Conservation (phyloP, 2,329 filamentous ascomycete species). For the Didymellaceae sp. region DNA sequence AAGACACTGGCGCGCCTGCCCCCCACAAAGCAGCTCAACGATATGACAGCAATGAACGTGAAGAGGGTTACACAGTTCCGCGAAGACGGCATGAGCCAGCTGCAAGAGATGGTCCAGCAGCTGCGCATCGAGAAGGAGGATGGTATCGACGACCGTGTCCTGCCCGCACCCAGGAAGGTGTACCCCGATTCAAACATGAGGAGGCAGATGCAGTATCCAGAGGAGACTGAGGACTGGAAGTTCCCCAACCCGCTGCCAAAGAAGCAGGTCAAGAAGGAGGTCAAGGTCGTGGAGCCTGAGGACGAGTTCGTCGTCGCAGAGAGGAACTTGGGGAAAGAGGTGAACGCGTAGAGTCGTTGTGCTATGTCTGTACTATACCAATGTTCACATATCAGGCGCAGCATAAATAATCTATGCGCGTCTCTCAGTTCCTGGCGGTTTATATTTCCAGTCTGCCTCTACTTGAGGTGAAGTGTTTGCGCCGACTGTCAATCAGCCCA, state of each 20-base stretch:
- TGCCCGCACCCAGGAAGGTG: conserved; percentile 40
- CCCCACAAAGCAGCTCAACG: conserved; percentile 64
- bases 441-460: no score
- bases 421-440: not conserved
- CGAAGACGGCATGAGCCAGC: conserved; percentile 66
- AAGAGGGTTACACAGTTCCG: conserved; percentile 82
- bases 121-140: conserved; percentile 35
- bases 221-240: conserved; percentile 32
- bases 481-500: not conserved
- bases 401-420: not conserved
- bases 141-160: conserved; percentile 34
- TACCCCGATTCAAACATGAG: conserved; percentile 38
- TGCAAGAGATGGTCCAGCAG: conserved; percentile 66
- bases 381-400: conserved; percentile 16
- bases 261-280: conserved; percentile 9
- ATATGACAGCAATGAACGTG: conserved; percentile 79
- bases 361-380: conserved; percentile 20
- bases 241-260: conserved; percentile 30
- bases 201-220: conserved; percentile 39
- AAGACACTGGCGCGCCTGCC: conserved; percentile 73
- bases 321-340: conserved; percentile 13
- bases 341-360: conserved; percentile 7
- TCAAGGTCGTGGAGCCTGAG: conserved; percentile 12
- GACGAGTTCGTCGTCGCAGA: conserved; percentile 14
- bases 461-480: not conserved